phyloP scores from a whole-genome alignment of 1,284 basidiomycete genomes.

The Microbotryomycetes sp. region DNA sequence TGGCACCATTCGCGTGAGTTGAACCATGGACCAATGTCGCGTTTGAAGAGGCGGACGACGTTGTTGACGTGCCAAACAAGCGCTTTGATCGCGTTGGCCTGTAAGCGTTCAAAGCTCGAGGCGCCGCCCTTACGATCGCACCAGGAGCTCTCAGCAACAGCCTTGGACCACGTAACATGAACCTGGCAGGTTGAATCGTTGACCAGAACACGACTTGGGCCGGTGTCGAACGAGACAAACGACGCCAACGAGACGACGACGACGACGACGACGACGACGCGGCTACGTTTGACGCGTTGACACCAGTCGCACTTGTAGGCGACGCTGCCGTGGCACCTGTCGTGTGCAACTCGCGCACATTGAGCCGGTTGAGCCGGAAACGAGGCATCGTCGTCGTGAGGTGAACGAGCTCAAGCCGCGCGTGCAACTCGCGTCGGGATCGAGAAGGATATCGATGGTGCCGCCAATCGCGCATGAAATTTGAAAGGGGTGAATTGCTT shows the following conservation, averaged over 20 bases:
- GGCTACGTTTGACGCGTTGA: too few relatives aligned
- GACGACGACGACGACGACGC: too few relatives aligned
- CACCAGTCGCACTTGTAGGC: not conserved
- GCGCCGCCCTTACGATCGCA: not conserved
- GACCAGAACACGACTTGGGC: not conserved
- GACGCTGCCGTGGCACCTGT: too few relatives aligned
- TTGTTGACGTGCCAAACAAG: not conserved
- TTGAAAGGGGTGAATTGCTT: too few relatives aligned
- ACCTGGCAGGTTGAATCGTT: not conserved
- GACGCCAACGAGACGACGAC: not conserved
- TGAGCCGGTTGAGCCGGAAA: not conserved
- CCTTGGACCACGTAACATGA: not conserved
- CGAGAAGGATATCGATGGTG: too few relatives aligned
- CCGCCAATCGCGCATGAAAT: too few relatives aligned
- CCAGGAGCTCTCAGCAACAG: not conserved
- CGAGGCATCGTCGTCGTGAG: not conserved
- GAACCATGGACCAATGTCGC: too few relatives aligned
- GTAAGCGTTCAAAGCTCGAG: not conserved
- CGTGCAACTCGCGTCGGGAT: too few relatives aligned
- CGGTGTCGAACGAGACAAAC: not conserved
- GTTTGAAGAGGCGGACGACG: too few relatives aligned
- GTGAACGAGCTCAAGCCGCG: too few relatives aligned
- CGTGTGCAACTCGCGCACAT: not conserved
- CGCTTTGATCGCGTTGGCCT: not conserved
- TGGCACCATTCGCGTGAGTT: too few relatives aligned